A percentile compares a stretch with the other conserved stretches of the same genome.
These are phyloP conservation scores for Grigorovia transvaalensis DNA, from an alignment of 805 yeast species.

Conservation along the genomic window DNA sequence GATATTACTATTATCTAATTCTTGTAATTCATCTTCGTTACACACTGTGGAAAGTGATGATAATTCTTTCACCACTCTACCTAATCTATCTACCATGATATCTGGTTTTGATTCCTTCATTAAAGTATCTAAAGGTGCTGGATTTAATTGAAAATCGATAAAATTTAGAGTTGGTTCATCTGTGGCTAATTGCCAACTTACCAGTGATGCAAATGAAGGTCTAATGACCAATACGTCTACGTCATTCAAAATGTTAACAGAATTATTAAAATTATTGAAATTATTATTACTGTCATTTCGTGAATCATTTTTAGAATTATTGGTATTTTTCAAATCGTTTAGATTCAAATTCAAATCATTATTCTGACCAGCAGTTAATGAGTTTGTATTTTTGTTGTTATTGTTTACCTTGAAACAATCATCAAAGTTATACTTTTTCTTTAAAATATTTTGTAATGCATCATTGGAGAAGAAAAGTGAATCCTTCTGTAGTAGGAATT, in stretches of 20 bases:
- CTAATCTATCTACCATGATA: not conserved
- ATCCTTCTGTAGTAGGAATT: slow-evolving; percentile 16
- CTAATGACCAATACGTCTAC: slow-evolving; percentile 24
- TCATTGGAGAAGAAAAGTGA: slow-evolving; percentile 22
- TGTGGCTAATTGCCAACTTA: slow-evolving; percentile 25
- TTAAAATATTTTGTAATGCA: slow-evolving; percentile 11
- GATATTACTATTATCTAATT: slow-evolving; percentile 8
- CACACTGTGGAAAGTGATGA: slow-evolving; percentile 7
- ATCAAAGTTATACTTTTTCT: not conserved
- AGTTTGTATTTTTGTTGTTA: not conserved
- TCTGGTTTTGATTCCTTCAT: not conserved
- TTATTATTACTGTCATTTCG: slow-evolving; percentile 17
- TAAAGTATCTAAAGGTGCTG: slow-evolving; percentile 8
- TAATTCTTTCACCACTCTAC: not conserved
- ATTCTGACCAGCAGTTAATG: not conserved
- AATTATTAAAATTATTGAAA: not conserved
- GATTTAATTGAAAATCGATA: slow-evolving; percentile 21
- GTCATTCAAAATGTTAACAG: slow-evolving; percentile 12
- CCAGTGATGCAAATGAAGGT: slow-evolving; percentile 9
- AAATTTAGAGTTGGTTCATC: slow-evolving; percentile 26
- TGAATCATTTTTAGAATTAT: not conserved
- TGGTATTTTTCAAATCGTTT: not conserved
- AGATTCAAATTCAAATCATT: not conserved
- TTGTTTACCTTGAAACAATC: not conserved
- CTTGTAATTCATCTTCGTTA: slow-evolving; percentile 7